Percentiles rank a stretch among this genome's conserved stretches.
phyloP scores from a whole-genome alignment of 2,329 filamentous ascomycete species.

The Thelonectria blattea region DNA sequence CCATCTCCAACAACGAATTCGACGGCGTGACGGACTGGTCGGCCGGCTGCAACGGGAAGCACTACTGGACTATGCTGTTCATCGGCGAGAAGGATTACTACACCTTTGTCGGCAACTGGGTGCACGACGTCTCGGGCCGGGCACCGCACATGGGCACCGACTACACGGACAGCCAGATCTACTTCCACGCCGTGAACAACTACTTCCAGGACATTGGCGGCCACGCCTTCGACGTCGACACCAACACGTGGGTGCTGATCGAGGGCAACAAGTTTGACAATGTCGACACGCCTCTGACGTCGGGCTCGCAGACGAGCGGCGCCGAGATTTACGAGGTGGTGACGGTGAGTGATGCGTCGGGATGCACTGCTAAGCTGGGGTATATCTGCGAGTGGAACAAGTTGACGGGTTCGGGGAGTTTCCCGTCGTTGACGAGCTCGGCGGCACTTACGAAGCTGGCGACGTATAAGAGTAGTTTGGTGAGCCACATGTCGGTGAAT shows the following conservation, averaged over 20 bases:
- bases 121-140: slow-evolving; percentile 63
- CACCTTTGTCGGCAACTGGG: slow-evolving; percentile 64
- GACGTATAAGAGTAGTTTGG: slow-evolving; percentile 15
- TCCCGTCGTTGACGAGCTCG: slow-evolving; percentile 16
- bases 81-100: slow-evolving; percentile 45
- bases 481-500: slow-evolving; percentile 17
- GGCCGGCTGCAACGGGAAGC: slow-evolving; percentile 61
- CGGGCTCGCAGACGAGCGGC: slow-evolving; percentile 21
- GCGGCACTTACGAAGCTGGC: slow-evolving; percentile 15
- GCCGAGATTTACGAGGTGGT: slow-evolving; percentile 35
- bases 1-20: slow-evolving; percentile 64
- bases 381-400: slow-evolving; percentile 17
- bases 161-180: slow-evolving; percentile 45
- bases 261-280: slow-evolving; percentile 65
- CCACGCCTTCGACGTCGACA: slow-evolving; percentile 60
- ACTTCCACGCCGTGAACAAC: slow-evolving; percentile 66
- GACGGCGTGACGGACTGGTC: slow-evolving; percentile 60
- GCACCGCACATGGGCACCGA: slow-evolving; percentile 59
- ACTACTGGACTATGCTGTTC: slow-evolving; percentile 64
- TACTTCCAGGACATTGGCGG: slow-evolving; percentile 58
- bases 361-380: background rate
- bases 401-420: slow-evolving; percentile 11
- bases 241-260: slow-evolving; percentile 52
- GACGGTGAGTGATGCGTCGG: slow-evolving; percentile 31
- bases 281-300: slow-evolving; percentile 45